These are phyloP conservation scores for Urochloa ruziziensis DNA, from an alignment of 176 grass and related monocot species.

Conservation along the genomic window DNA sequence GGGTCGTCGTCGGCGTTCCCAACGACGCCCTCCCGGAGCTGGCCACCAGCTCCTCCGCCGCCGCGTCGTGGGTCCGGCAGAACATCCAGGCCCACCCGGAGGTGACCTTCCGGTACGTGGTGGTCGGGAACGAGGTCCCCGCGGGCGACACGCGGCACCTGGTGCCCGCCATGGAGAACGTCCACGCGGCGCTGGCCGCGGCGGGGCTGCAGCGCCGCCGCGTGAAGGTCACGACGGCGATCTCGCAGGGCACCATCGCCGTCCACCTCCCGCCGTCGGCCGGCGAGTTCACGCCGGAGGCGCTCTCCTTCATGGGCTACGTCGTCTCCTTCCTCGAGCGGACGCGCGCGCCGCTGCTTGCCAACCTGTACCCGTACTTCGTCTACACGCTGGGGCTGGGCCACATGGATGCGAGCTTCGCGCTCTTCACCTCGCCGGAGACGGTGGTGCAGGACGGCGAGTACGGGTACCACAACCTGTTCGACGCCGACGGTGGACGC, in stretches of 20 bases:
- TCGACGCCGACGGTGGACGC: conserved; percentile 65
- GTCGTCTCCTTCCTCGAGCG: conserved; percentile 29
- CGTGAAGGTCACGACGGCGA: too few species aligned
- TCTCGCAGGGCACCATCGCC: too few species aligned
- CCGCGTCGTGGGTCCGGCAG: too few species aligned
- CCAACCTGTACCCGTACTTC: conserved; percentile 86
- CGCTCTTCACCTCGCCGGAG: conserved; percentile 46
- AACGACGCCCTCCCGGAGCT: conserved; percentile 35
- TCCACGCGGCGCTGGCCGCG: too few species aligned
- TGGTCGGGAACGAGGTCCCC: too few species aligned
- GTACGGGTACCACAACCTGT: conserved; percentile 53
- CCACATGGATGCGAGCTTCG: conserved; percentile 29
- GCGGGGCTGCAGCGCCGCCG: too few species aligned
- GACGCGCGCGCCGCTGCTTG: conserved; percentile 58
- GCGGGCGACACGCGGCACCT: too few species aligned
- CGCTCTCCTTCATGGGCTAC: conserved; percentile 10
- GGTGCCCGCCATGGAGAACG: too few species aligned
- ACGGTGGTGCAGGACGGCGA: conserved; percentile 36
- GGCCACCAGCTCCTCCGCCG: conserved; percentile 22
- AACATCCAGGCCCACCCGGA: too few species aligned
- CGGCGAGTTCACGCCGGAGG: conserved; percentile 44
- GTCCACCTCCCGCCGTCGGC: too few species aligned
- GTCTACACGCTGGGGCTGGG: conserved; percentile 3
- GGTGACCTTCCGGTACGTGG: too few species aligned
- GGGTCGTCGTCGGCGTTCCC: conserved; percentile 42